Conservation (phyloP, 768 basidiomycete genomes). For the Collybiopsis confluens region DNA sequence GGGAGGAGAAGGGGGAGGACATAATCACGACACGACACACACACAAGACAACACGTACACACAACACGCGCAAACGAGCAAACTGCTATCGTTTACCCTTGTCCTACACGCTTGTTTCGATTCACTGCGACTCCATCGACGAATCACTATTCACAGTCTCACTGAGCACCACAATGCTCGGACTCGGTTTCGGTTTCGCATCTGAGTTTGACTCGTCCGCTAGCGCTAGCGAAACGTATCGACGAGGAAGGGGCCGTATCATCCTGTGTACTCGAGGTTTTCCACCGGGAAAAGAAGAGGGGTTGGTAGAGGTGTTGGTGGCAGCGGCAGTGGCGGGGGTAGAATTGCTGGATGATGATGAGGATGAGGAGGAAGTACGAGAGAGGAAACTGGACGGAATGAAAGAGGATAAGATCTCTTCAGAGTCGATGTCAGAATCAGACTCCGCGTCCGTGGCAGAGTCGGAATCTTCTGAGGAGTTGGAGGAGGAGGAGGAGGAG, state of each 20-base stretch:
- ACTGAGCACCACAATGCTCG: slow-evolving; percentile 1
- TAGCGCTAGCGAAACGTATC: neutral
- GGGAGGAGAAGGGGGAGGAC: too few species aligned
- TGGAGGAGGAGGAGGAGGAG: neutral
- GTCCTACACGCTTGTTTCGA: too few species aligned
- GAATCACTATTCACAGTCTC: neutral
- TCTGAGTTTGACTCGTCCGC: too few species aligned
- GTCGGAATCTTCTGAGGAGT: neutral
- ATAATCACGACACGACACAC: too few species aligned
- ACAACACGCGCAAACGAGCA: too few species aligned
- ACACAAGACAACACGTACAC: too few species aligned
- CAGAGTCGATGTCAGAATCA: slow-evolving; percentile 2
- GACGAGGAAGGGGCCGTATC: slow-evolving; percentile 2
- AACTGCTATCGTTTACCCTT: too few species aligned
- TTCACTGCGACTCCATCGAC: neutral
- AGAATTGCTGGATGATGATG: neutral
- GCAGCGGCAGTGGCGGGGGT: too few species aligned
- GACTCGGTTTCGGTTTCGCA: neutral
- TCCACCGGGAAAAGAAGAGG: neutral
- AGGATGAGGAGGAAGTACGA: neutral
- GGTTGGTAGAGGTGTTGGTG: too few species aligned
- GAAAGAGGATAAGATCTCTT: slow-evolving; percentile 8
- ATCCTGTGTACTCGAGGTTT: neutral
- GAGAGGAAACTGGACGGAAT: slow-evolving; percentile 3
- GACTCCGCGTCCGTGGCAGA: too few species aligned